Base-by-base conservation (phyloP, 257 asterid genomes). In the Hygrophila difformis region DNA sequence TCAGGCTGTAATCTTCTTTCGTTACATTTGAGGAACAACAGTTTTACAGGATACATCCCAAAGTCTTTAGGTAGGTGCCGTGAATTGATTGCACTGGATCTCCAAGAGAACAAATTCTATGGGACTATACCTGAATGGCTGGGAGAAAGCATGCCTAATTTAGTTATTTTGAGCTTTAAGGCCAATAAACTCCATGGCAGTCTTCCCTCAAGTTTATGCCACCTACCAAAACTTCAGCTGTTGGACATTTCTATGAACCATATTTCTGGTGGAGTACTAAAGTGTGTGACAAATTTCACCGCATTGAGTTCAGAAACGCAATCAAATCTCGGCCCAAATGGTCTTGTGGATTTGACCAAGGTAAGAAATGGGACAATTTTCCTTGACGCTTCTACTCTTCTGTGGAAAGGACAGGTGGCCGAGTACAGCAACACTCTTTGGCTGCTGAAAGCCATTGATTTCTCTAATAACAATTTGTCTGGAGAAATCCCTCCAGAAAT, bases 71-170 rank as follows among this genome's bases (percentile, higher is more conserved):
- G 36, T 23, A 36, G 51, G 10, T 60, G 58, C n/a, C n/a, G 15
- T 0, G 3, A 1, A 16, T 14, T 69, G 47, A 39, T 47, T 6
- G 24, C 61, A 41, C 12, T 66, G 2, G 70, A 66, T 18, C 40
- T 62, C 4, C 61, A 56, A 33, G 39, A 46, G 21, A 71, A 71
- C 23, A 43, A 22, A 6, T 50, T 61, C 13, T 35, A 56, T 34
- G 80, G 73, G 4, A 34, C 39, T 8, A 18, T 65, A 8, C 74
- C 74, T 9, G 4, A 0, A 21, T 68, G 76, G 81, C 15, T 68
- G 2, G 74, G 76, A 29, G 39, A 11, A 6, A 57, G 18, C 18
- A 4, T 52, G 21, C 0, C 19, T 2, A 14, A 16, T 0, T 28
- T 72, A 48, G 48, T 35, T 16, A 40, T 73, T 31, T 43, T 73